Evolutionary conservation across 352 stramenopile genomes (phyloP).

Genomic region (Globisporangium solare): DNA sequence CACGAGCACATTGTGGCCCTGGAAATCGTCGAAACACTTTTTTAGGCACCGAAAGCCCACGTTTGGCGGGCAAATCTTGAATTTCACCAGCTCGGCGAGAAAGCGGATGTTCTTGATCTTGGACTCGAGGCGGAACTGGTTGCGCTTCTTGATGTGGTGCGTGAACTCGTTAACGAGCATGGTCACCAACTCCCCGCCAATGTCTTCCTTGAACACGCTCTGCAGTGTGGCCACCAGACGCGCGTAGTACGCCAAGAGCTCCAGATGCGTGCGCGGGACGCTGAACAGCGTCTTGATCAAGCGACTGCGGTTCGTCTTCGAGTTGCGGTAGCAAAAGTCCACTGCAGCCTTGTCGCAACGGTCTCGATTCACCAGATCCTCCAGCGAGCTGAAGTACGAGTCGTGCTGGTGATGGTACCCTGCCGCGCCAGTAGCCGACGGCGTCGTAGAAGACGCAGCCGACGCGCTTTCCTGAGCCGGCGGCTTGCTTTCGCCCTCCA

Average conservation of each 20-base stretch:
- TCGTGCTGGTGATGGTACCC: slow-evolving; percentile 94
- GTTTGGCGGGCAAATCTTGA: slow-evolving; percentile 93
- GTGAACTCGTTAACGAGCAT: slow-evolving; percentile 95
- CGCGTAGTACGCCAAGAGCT: slow-evolving; percentile 95
- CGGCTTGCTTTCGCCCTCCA: slow-evolving; percentile 13
- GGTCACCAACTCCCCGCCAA: slow-evolving; percentile 86
- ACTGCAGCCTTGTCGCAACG: slow-evolving; percentile 95
- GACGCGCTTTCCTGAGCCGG: neutral
- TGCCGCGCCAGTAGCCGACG: slow-evolving; percentile 3
- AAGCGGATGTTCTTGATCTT: slow-evolving; percentile 96
- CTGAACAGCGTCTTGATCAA: slow-evolving; percentile 93
- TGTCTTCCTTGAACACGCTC: slow-evolving; percentile 89
- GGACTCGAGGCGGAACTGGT: slow-evolving; percentile 91
- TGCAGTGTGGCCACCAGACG: slow-evolving; percentile 92
- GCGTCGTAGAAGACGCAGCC: slow-evolving; percentile 6
- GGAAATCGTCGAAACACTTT: slow-evolving; percentile 94
- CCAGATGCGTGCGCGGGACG: slow-evolving; percentile 90
- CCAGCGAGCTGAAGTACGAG: slow-evolving; percentile 87
- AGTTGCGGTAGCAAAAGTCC: slow-evolving; percentile 96
- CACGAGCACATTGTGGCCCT: slow-evolving; percentile 94
- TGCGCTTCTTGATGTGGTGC: slow-evolving; percentile 90
- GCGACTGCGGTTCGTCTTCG: slow-evolving; percentile 88
- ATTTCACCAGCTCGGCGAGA: slow-evolving; percentile 96
- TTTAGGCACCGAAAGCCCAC: slow-evolving; percentile 92
- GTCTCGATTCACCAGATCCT: slow-evolving; percentile 93